Percentiles rank a stretch among this genome's conserved stretches.
Evolutionary conservation across 139 green algal genomes (phyloP).

Genomic region (Tetraselmis chui): DNA sequence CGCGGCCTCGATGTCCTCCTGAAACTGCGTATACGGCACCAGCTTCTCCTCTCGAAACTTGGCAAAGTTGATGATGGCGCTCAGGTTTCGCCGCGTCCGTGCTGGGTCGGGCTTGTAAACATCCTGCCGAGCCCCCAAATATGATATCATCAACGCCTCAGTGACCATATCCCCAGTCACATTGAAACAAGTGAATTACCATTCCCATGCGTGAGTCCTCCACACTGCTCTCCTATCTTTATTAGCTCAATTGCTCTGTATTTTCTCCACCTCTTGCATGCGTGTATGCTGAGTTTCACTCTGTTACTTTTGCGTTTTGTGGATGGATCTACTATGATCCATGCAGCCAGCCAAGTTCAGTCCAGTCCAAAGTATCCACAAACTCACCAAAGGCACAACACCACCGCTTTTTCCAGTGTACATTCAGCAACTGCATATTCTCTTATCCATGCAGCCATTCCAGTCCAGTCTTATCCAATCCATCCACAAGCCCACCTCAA

Average conservation of each 20-base stretch:
- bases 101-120: slow-evolving; percentile 79
- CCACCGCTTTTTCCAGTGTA: no score
- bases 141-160: not conserved
- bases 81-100: slow-evolving; percentile 68
- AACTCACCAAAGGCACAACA: no score
- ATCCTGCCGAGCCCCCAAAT: slow-evolving; percentile 61
- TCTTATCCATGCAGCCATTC: no score
- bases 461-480: no score
- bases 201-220: not conserved
- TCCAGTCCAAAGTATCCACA: no score
- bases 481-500: no score
- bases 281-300: no score
- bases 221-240: not conserved
- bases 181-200: not conserved
- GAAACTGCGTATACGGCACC: slow-evolving; percentile 52
- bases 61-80: slow-evolving; percentile 91
- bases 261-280: no score
- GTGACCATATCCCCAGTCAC: not conserved
- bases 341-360: no score
- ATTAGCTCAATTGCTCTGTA: not conserved
- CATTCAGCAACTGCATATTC: no score
- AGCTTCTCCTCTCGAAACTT: slow-evolving; percentile 92
- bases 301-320: no score
- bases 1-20: slow-evolving; percentile 37
- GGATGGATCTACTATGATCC: no score